Conservation (phyloP, 495 filamentous ascomycete species). For the Letharia columbiana region DNA sequence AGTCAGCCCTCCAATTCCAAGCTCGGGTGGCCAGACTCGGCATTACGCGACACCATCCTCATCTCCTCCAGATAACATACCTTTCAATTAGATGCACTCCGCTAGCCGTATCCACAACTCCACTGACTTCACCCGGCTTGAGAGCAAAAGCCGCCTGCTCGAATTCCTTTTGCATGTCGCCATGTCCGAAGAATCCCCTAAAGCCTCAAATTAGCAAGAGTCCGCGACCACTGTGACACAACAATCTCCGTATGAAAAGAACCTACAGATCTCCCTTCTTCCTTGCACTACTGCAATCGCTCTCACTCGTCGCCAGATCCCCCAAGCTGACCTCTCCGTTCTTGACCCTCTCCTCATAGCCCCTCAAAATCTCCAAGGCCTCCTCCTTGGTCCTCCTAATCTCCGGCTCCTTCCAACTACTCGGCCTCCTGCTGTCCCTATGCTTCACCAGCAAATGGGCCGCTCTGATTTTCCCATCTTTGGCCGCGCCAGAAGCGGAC, state of each 20-base stretch:
- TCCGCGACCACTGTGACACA: not conserved
- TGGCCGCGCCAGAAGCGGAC: slow-evolving; percentile 30
- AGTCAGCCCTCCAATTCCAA: not conserved
- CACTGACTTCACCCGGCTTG: slow-evolving; percentile 74
- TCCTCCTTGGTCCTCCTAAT: slow-evolving; percentile 86
- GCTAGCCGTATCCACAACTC: slow-evolving; percentile 82
- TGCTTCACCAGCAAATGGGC: slow-evolving; percentile 94
- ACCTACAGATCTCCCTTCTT: slow-evolving; percentile 85
- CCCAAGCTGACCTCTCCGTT: slow-evolving; percentile 58
- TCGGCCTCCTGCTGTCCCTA: slow-evolving; percentile 70
- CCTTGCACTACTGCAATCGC: slow-evolving; percentile 87
- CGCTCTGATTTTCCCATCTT: slow-evolving; percentile 78
- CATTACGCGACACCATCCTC: not conserved
- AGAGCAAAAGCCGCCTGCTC: slow-evolving; percentile 89
- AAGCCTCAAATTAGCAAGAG: slow-evolving; percentile 9
- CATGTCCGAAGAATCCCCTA: slow-evolving; percentile 81
- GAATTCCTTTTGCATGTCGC: slow-evolving; percentile 99
- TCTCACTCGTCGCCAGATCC: slow-evolving; percentile 77
- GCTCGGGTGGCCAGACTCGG: not conserved
- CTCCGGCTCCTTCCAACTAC: slow-evolving; percentile 81
- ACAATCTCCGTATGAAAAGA: not conserved
- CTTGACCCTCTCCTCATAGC: slow-evolving; percentile 64
- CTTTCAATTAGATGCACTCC: slow-evolving; percentile 93
- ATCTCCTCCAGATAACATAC: slow-evolving; percentile 39
- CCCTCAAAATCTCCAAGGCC: slow-evolving; percentile 65